Conservation (phyloP, 2,329 filamentous ascomycete genomes). For the Penicillium sp. region DNA sequence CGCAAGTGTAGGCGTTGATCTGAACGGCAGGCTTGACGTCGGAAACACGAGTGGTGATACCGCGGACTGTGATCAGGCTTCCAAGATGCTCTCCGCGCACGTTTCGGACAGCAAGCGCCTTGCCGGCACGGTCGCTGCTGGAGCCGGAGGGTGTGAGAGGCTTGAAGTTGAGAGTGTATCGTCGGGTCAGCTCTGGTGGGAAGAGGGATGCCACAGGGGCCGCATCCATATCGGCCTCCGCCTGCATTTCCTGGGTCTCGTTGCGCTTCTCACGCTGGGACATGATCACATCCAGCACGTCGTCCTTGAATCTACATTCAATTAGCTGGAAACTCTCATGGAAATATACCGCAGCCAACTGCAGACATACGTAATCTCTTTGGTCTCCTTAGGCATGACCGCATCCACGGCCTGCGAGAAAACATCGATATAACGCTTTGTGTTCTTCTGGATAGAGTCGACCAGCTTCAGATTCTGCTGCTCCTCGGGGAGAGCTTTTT, state of each 20-base stretch:
- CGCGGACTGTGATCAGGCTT: conserved; percentile 88
- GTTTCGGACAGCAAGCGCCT: conserved; percentile 85
- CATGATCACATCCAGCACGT: conserved; percentile 96
- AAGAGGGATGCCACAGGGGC: conserved; percentile 75
- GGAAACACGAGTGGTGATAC: conserved; percentile 92
- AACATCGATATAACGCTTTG: conserved; percentile 93
- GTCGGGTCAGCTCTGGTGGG: conserved; percentile 84
- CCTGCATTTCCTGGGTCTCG: conserved; percentile 70
- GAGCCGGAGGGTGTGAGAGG: conserved; percentile 75
- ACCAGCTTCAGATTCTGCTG: conserved; percentile 69
- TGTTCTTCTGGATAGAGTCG: conserved; percentile 84
- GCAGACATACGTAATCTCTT: conserved; percentile 70
- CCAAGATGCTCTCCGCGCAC: conserved; percentile 92
- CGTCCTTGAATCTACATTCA: conserved; percentile 79
- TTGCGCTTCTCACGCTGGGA: conserved; percentile 86
- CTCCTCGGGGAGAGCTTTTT: conserved; percentile 69
- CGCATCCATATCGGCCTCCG: conserved; percentile 67
- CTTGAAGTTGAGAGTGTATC: conserved; percentile 97
- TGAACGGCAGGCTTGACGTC: conserved; percentile 98
- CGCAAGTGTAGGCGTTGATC: conserved; percentile 97
- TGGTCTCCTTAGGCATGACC: conserved; percentile 76
- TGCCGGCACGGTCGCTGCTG: conserved; percentile 60
- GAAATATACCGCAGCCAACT: no score
- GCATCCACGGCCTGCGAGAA: conserved; percentile 86
- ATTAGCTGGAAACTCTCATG: conserved; percentile 24